Percentiles rank a stretch among this genome's conserved stretches.
phyloP scores from a whole-genome alignment of 495 filamentous ascomycete genomes.

The Daldinia loculata region DNA sequence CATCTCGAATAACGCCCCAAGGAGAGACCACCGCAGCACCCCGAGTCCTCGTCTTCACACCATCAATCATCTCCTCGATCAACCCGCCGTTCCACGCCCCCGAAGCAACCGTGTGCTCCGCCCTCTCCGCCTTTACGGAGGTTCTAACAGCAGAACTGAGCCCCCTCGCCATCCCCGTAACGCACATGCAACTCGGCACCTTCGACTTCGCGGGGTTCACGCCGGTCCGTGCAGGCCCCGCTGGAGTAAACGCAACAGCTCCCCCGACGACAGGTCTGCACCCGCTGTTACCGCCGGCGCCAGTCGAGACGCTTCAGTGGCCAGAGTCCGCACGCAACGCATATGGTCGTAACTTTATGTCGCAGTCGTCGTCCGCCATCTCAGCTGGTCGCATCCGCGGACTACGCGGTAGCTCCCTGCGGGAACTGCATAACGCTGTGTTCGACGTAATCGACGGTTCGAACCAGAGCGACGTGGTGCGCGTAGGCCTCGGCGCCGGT shows the following conservation, averaged over 20 bases:
- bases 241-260: neutral
- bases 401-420: slow-evolving; percentile 70
- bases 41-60: slow-evolving; percentile 81
- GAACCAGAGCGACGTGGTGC: slow-evolving; percentile 61
- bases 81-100: slow-evolving; percentile 84
- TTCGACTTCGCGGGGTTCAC: slow-evolving; percentile 71
- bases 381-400: slow-evolving; percentile 54
- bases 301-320: slow-evolving; percentile 71
- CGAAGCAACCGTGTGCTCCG: slow-evolving; percentile 79
- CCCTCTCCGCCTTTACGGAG: slow-evolving; percentile 79
- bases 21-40: slow-evolving; percentile 54
- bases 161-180: slow-evolving; percentile 75
- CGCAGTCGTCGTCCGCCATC: slow-evolving; percentile 57
- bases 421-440: slow-evolving; percentile 82
- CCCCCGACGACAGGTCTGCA: slow-evolving; percentile 29
- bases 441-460: slow-evolving; percentile 78
- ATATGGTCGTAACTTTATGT: slow-evolving; percentile 66
- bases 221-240: slow-evolving; percentile 43
- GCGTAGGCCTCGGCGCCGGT: slow-evolving; percentile 81
- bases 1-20: slow-evolving; percentile 56
- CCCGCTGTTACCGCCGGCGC: slow-evolving; percentile 25
- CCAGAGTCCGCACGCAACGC: slow-evolving; percentile 60
- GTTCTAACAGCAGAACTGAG: slow-evolving; percentile 79
- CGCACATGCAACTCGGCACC: slow-evolving; percentile 85
- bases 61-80: slow-evolving; percentile 83